phyloP scores from a whole-genome alignment of 169 alveolate genomes.

The Pseudocohnilembus persalinus region DNA sequence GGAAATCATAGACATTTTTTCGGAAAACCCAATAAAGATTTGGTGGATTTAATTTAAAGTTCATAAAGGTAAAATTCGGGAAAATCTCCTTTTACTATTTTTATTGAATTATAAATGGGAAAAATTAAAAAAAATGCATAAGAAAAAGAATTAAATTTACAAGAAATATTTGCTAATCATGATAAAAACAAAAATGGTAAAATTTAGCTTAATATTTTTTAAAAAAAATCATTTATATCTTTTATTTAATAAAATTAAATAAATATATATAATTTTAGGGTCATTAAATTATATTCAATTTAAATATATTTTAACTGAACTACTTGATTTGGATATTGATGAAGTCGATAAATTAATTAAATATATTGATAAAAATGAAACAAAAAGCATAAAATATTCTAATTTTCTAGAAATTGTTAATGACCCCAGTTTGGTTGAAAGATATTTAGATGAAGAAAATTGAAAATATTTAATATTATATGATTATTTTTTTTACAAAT shows the following conservation, averaged over 20 bases:
- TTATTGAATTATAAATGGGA: constrained; percentile 26
- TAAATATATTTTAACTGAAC: constrained; percentile 11
- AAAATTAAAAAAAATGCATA: constrained; percentile 37
- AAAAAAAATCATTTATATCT: too few species aligned
- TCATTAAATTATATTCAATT: constrained; percentile 9
- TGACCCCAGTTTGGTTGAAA: constrained; percentile 8
- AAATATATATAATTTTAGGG: background rate
- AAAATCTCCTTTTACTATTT: constrained; percentile 12
- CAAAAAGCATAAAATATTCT: background rate
- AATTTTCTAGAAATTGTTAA: constrained; percentile 2
- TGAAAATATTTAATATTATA: too few species aligned
- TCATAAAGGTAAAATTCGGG: background rate
- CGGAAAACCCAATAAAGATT: constrained; percentile 55
- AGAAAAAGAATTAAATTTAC: constrained; percentile 36
- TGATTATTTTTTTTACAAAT: too few species aligned
- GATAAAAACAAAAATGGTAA: constrained; percentile 35
- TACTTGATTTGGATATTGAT: background rate
- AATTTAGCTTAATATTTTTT: too few species aligned
- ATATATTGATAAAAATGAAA: constrained; percentile 7
- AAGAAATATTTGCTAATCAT: constrained; percentile 25
- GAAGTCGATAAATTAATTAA: constrained; percentile 12
- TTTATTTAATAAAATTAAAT: too few species aligned
- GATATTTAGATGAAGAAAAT: background rate
- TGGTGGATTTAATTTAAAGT: constrained; percentile 2
- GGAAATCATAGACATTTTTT: constrained; percentile 69